Conservation (phyloP, 2,329 filamentous ascomycete genomes). For the Colletotrichum limetticola region DNA sequence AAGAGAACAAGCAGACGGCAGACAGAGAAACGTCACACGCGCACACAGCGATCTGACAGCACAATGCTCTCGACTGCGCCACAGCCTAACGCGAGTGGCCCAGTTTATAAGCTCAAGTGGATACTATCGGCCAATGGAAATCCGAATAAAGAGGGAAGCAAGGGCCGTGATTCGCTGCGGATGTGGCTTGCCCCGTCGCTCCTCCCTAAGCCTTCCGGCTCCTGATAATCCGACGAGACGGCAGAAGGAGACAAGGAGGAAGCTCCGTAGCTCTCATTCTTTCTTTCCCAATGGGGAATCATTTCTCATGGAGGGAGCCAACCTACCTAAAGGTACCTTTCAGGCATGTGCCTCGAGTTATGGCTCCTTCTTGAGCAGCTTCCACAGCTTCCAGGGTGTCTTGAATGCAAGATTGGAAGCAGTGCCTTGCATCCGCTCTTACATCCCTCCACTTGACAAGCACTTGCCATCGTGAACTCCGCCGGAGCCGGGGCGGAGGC, state of each 20-base stretch:
- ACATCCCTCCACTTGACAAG: neutral
- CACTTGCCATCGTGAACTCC: neutral
- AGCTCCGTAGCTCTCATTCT: no score
- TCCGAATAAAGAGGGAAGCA: neutral
- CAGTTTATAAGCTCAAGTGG: constrained; percentile 12
- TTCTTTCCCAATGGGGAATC: neutral
- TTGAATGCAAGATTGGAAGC: neutral
- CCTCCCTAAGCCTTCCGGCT: constrained; percentile 8
- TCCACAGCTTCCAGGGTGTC: neutral
- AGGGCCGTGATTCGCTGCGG: neutral
- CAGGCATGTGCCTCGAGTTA: neutral
- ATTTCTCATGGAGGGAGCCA: constrained; percentile 5
- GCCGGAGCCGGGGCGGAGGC: neutral
- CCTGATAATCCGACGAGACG: neutral
- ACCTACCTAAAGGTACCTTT: neutral
- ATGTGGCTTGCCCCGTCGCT: constrained; percentile 26
- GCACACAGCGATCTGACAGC: neutral
- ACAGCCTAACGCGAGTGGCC: neutral
- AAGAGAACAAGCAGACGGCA: neutral
- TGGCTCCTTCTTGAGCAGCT: neutral
- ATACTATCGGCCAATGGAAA: neutral
- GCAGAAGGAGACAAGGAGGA: neutral
- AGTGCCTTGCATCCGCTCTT: constrained; percentile 3
- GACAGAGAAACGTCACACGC: neutral
- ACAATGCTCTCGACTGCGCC: constrained; percentile 11